These are phyloP conservation scores for Komagataella phaffii DNA, from an alignment of 805 yeast species.

Conservation along the genomic window DNA sequence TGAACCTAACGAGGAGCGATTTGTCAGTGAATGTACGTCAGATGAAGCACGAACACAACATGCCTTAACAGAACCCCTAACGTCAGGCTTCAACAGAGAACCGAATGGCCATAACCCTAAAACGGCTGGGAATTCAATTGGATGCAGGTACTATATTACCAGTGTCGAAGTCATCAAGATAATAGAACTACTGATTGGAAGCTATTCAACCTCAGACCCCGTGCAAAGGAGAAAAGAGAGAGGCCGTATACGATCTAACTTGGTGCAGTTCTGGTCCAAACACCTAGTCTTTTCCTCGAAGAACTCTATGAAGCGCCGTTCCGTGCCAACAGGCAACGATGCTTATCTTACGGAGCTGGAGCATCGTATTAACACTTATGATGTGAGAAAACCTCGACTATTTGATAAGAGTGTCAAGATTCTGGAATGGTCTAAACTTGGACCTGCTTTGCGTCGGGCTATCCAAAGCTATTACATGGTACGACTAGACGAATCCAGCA, in stretches of 20 bases:
- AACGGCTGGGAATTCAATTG: no score
- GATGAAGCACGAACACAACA: no score
- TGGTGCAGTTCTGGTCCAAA: conserved; percentile 56
- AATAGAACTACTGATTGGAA: conserved; percentile 46
- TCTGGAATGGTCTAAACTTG: conserved; percentile 43
- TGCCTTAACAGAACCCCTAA: no score
- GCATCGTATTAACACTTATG: conserved; percentile 51
- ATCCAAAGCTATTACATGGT: conserved; percentile 46
- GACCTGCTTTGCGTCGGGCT: conserved; percentile 49
- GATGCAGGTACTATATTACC: conserved; percentile 33
- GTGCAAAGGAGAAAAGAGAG: conserved; percentile 45
- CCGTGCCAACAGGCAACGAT: conserved; percentile 2
- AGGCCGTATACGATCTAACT: conserved; percentile 50
- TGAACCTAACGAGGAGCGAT: neutral
- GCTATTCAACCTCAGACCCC: conserved; percentile 24
- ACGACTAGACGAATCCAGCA: no score
- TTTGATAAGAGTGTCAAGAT: conserved; percentile 58
- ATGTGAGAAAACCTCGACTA: conserved; percentile 49
- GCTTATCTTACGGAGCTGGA: conserved; percentile 41
- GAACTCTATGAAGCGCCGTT: conserved; percentile 3
- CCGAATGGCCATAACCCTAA: no score
- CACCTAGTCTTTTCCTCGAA: conserved; percentile 39
- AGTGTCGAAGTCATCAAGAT: conserved; percentile 56
- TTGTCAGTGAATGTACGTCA: conserved; percentile 4
- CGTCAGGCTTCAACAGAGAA: no score